These are phyloP conservation scores for Xanthoparmelia taractica DNA, from an alignment of 495 filamentous ascomycete genomes.

Conservation along the genomic window DNA sequence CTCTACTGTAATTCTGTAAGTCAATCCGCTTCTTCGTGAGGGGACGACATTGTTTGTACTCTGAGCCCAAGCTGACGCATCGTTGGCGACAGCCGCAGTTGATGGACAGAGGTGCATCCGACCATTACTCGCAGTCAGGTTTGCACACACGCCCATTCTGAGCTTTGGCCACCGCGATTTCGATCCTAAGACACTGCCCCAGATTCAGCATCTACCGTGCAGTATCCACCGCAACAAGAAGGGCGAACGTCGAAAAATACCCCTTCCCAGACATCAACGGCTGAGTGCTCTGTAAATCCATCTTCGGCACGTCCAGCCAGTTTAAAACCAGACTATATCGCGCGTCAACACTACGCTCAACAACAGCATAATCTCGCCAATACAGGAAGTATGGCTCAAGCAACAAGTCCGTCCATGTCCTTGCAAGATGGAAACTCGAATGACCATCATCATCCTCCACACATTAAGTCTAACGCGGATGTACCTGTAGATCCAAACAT, in stretches of 20 bases:
- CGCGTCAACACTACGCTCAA: slow-evolving; percentile 33
- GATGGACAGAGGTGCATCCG: slow-evolving; percentile 87
- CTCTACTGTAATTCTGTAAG: slow-evolving; percentile 22
- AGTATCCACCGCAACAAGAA: slow-evolving; percentile 65
- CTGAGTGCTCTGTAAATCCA: slow-evolving; percentile 78
- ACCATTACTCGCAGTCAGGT: slow-evolving; percentile 93
- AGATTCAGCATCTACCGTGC: slow-evolving; percentile 82
- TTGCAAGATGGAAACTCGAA: slow-evolving; percentile 65
- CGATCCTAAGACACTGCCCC: slow-evolving; percentile 73
- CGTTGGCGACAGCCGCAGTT: slow-evolving; percentile 39
- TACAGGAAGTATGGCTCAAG: slow-evolving; percentile 91
- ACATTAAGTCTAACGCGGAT: slow-evolving; percentile 86
- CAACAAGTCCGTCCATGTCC: slow-evolving; percentile 91
- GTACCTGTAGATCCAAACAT: slow-evolving; percentile 99
- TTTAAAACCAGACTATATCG: slow-evolving; percentile 71
- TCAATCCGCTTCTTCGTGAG: slow-evolving; percentile 3
- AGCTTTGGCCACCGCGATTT: slow-evolving; percentile 55
- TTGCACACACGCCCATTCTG: slow-evolving; percentile 77
- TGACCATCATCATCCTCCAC: slow-evolving; percentile 56
- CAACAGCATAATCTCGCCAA: slow-evolving; percentile 62
- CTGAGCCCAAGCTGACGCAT: slow-evolving; percentile 12
- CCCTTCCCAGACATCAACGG: slow-evolving; percentile 73
- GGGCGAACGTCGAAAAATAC: slow-evolving; percentile 57
- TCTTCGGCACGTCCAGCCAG: slow-evolving; percentile 65
- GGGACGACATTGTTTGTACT: not conserved